A percentile compares a stretch with the other conserved stretches of the same genome.
Evolutionary conservation across 768 basidiomycete species (phyloP).

Genomic region (Hygrocybe punicea): DNA sequence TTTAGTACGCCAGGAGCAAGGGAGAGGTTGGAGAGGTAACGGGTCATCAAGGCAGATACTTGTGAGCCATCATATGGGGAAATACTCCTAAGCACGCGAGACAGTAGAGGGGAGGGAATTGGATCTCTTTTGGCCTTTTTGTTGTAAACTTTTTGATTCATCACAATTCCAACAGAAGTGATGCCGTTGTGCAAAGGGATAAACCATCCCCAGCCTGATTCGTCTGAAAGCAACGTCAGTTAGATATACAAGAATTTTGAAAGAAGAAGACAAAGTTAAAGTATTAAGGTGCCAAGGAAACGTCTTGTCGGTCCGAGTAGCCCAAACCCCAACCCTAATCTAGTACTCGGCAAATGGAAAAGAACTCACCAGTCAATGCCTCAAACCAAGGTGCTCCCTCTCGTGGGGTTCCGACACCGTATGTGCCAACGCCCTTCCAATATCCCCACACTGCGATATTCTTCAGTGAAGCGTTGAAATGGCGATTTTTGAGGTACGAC

Average conservation of each 20-base stretch:
- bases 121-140: slow-evolving; percentile 25
- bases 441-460: slow-evolving; percentile 71
- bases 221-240: slow-evolving; percentile 32
- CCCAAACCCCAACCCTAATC: neutral
- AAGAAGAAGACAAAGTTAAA: neutral
- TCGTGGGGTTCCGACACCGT: slow-evolving; percentile 38
- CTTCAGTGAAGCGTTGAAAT: slow-evolving; percentile 48
- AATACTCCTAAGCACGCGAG: neutral
- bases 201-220: slow-evolving; percentile 55
- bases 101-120: neutral
- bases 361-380: slow-evolving; percentile 48
- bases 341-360: too few species aligned
- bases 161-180: slow-evolving; percentile 49
- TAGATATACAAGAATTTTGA: neutral
- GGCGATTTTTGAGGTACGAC: slow-evolving; percentile 55
- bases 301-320: neutral
- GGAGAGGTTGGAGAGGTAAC: slow-evolving; percentile 45
- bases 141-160: slow-evolving; percentile 38
- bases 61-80: neutral
- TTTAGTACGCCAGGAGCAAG: slow-evolving; percentile 48
- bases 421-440: slow-evolving; percentile 50
- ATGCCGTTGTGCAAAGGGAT: slow-evolving; percentile 52
- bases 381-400: slow-evolving; percentile 53
- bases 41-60: slow-evolving; percentile 31
- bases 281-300: neutral